These are phyloP conservation scores for Roridomyces roridus DNA, from an alignment of 768 basidiomycete genomes.

Conservation along the genomic window DNA sequence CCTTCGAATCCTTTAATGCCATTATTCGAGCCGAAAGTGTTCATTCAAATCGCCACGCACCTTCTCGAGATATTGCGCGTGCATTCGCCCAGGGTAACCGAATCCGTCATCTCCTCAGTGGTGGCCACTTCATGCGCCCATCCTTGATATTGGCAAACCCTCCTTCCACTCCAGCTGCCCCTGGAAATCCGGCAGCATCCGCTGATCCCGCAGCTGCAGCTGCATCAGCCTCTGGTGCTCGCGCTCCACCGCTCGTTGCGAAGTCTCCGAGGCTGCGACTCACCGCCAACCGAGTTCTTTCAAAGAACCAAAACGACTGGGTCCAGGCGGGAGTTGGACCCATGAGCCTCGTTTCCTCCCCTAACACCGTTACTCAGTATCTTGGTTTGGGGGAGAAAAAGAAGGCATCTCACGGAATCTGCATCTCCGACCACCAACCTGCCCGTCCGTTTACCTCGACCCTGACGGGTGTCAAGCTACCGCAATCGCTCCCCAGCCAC, in stretches of 20 bases:
- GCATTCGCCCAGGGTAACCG: conserved; percentile 32
- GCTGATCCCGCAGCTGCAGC: neutral
- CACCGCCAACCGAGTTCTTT: too few species aligned
- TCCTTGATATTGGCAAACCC: neutral
- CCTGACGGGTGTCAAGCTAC: neutral
- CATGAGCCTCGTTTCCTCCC: neutral
- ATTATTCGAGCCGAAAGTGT: conserved; percentile 40
- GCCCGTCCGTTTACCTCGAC: neutral
- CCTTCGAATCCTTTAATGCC: conserved; percentile 31
- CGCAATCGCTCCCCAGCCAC: neutral
- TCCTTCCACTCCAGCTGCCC: too few species aligned
- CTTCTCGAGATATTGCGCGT: conserved; percentile 36
- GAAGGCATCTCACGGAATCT: neutral
- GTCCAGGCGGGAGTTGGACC: neutral
- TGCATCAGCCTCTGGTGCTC: too few species aligned
- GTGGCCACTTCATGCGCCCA: conserved; percentile 24
- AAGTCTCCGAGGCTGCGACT: too few species aligned
- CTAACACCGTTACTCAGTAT: neutral
- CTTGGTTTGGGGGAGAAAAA: neutral
- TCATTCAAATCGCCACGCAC: conserved; percentile 41
- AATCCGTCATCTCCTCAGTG: conserved; percentile 33
- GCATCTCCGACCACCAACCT: neutral
- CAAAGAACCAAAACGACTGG: neutral
- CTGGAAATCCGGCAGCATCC: neutral
- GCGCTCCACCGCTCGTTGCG: too few species aligned